Percentiles rank a stretch among this genome's conserved stretches.
phyloP scores from a whole-genome alignment of 2,329 filamentous ascomycete genomes.

The Tolypocladium amazonense region DNA sequence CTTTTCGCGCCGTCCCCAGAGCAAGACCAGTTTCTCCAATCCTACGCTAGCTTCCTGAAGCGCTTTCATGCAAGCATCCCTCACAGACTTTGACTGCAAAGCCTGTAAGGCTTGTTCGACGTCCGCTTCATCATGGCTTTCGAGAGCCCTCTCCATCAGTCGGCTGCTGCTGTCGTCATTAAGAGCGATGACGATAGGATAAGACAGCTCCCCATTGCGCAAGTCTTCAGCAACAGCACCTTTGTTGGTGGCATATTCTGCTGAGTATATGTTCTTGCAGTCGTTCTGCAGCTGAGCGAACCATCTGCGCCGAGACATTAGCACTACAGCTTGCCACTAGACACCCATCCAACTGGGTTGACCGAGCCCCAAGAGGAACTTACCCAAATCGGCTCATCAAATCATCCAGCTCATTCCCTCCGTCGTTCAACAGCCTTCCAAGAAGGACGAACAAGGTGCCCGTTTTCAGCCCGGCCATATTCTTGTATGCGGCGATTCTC shows the following conservation, averaged over 20 bases:
- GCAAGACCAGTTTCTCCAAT: conserved; percentile 4
- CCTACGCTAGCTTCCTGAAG: conserved; percentile 5
- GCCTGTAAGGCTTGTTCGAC: conserved; percentile 3
- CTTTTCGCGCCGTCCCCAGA: conserved; percentile 7
- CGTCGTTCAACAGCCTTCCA: conserved; percentile 5
- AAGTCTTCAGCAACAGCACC: conserved; percentile 7
- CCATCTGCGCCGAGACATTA: conserved; percentile 1
- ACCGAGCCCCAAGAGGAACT: background rate
- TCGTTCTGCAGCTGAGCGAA: conserved; percentile 8
- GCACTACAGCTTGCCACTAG: too few relatives aligned
- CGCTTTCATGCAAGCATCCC: conserved; percentile 4
- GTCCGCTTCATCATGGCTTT: conserved; percentile 1
- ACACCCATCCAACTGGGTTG: too few relatives aligned
- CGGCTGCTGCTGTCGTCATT: background rate
- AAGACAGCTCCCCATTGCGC: conserved; percentile 7
- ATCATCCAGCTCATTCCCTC: conserved; percentile 4
- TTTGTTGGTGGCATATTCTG: conserved; percentile 6
- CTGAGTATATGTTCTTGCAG: conserved; percentile 9
- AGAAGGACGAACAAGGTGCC: conserved; percentile 7
- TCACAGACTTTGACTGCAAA: conserved; percentile 3
- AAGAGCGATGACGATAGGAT: conserved; percentile 7
- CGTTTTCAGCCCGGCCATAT: conserved; percentile 7
- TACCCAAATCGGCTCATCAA: conserved; percentile 7
- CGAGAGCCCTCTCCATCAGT: conserved; percentile 2
- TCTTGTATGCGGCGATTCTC: conserved; percentile 3